Conservation (phyloP, 768 basidiomycete genomes). For the Cantharellus anzutake region DNA sequence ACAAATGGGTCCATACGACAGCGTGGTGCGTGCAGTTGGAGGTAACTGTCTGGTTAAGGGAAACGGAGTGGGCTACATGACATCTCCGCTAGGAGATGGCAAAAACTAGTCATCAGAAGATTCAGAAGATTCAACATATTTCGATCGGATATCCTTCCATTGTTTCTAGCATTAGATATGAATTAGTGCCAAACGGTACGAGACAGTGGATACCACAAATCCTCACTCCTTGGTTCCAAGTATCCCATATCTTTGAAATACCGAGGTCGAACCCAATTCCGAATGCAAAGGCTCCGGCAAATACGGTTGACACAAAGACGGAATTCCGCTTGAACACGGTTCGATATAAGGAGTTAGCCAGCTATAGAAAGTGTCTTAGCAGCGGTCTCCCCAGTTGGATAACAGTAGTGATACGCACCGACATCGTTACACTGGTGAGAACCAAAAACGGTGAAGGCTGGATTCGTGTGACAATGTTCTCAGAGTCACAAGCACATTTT, state of each 20-base stretch:
- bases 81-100: too few species aligned
- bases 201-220: slow-evolving; percentile 2
- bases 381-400: not conserved
- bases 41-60: not conserved
- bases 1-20: too few species aligned
- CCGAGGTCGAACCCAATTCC: slow-evolving; percentile 77
- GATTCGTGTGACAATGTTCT: too few species aligned
- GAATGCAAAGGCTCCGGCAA: slow-evolving; percentile 79
- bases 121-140: slow-evolving; percentile 29
- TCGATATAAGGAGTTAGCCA: slow-evolving; percentile 57
- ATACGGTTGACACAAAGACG: slow-evolving; percentile 64
- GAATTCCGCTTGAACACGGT: slow-evolving; percentile 82
- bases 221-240: slow-evolving; percentile 87
- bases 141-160: slow-evolving; percentile 88
- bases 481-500: too few species aligned
- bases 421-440: not conserved
- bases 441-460: not conserved
- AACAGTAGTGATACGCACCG: not conserved
- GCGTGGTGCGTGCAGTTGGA: too few species aligned
- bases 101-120: too few species aligned
- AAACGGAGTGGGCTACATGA: not conserved
- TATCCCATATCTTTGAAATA: slow-evolving; percentile 69
- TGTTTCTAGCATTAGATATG: slow-evolving; percentile 46
- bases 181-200: not conserved
- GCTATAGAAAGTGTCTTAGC: slow-evolving; percentile 14